Evolutionary conservation across 2,329 filamentous ascomycete genomes (phyloP), one percentile per base, ranked within the genome.

Genomic region (Stemphylium lycopersici): DNA sequence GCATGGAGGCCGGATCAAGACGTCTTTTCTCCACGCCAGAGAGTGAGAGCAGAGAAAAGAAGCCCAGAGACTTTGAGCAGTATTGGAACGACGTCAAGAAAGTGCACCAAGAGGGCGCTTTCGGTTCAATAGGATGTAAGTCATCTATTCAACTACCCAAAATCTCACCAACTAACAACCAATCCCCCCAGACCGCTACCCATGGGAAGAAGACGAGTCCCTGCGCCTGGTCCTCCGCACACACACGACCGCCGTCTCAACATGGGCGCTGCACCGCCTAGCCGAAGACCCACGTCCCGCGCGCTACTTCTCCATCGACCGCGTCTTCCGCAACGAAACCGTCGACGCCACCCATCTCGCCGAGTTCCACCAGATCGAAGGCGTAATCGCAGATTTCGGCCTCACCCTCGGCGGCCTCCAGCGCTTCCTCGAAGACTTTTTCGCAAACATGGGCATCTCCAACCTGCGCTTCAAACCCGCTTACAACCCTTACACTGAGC

Each of bases 321-420:
- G 95, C 49, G 95, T 99, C 57, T 99, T 99, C 88, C 87, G 91
- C 64, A 99, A 99, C 77, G 95, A 99, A 79, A 91, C 91, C 2
- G 93, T 99, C 54, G 95, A 99, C 71, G 93, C 93, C 12, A 99
- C 95, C 7, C 95, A 99, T 81, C 79, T 99, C 70, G 93, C 92
- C 34, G 95, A 99, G 77, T 99, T 99, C 83, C 95, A 99, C 79
- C 95, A 99, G 75, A 91, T 98, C 31, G 95, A 99, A 79, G 95
- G 95, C 77, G 93, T 99, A 45, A 98, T 99, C 78, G 95, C 95
- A 22, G 95, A 99, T 78, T 98, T 96, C 75, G 90, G 89, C 32
- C 83, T 99, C 59, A 96, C 93, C 0, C 84, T 98, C 15, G 95
- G 95, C 64, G 95, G 66, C n/a, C 81, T 98, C 54, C 96, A 97